Evolutionary conservation across 305 asterid genomes (phyloP).

Genomic region (Fraxinus platypoda): DNA sequence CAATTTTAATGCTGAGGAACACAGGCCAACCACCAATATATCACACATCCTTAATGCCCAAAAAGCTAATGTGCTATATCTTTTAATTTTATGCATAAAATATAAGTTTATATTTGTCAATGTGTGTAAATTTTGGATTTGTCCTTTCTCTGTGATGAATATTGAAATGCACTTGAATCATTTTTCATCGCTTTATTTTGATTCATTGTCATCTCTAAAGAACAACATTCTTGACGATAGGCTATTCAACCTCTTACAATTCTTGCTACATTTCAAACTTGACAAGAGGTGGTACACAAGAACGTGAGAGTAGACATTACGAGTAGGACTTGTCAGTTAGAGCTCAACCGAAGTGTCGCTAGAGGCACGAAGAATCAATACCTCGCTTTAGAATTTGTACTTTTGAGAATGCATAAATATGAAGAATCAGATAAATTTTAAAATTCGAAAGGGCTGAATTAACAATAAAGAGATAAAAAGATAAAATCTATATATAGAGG

Average conservation of each 20-base stretch:
- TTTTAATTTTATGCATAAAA: neutral
- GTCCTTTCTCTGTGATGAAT: neutral
- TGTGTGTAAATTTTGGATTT: no score
- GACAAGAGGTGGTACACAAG: neutral
- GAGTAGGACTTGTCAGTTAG: neutral
- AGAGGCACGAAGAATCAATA: neutral
- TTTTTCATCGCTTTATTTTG: neutral
- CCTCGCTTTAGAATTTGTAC: neutral
- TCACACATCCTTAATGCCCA: slow-evolving; percentile 57
- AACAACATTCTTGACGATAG: neutral
- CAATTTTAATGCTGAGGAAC: slow-evolving; percentile 50
- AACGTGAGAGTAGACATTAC: neutral
- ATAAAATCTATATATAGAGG: slow-evolving; percentile 17
- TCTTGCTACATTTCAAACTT: neutral
- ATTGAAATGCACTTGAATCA: neutral
- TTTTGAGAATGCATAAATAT: neutral
- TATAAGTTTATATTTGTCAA: neutral
- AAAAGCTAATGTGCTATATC: slow-evolving; percentile 33
- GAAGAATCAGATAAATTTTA: neutral
- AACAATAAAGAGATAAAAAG: slow-evolving; percentile 4
- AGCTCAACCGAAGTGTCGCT: neutral
- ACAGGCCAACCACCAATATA: slow-evolving; percentile 59
- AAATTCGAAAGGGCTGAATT: neutral
- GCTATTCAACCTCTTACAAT: neutral
- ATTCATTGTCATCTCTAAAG: neutral